Evolutionary conservation across 2,329 filamentous ascomycete species (phyloP).

Genomic region (Colletotrichum sublineola): DNA sequence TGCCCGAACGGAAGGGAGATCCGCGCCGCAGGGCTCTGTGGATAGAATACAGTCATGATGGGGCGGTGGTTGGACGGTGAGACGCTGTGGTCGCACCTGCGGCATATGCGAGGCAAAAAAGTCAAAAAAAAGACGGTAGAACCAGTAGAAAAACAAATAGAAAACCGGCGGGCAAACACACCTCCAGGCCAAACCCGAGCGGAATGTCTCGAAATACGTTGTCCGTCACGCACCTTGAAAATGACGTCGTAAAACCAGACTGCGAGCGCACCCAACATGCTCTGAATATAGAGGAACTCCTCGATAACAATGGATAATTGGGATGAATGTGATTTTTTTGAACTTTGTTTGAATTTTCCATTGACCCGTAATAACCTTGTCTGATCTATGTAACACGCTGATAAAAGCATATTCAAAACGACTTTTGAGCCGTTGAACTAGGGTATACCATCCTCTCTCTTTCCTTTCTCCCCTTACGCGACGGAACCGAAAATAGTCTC

Average conservation of each 20-base stretch:
- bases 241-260: not conserved
- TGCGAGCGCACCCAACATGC: not conserved
- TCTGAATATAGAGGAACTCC: no score
- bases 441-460: constrained; percentile 39
- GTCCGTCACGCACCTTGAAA: not conserved
- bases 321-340: constrained; percentile 1
- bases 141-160: not conserved
- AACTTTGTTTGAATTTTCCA: constrained; percentile 34
- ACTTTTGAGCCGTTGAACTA: constrained; percentile 32
- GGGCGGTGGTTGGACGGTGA: constrained; percentile 7
- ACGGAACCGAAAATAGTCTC: constrained; percentile 43
- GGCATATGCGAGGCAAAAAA: not conserved
- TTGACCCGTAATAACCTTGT: constrained; percentile 41
- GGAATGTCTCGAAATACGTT: not conserved
- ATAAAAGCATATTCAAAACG: constrained; percentile 42
- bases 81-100: not conserved
- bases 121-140: not conserved
- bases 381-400: constrained; percentile 42
- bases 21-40: not conserved
- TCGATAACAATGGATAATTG: no score
- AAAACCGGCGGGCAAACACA: no score
- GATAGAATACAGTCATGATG: constrained; percentile 11
- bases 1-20: not conserved
- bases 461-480: constrained; percentile 33
- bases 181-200: not conserved